Conservation (phyloP, 805 yeast genomes). For the Diddensiella caesifluorescens region DNA sequence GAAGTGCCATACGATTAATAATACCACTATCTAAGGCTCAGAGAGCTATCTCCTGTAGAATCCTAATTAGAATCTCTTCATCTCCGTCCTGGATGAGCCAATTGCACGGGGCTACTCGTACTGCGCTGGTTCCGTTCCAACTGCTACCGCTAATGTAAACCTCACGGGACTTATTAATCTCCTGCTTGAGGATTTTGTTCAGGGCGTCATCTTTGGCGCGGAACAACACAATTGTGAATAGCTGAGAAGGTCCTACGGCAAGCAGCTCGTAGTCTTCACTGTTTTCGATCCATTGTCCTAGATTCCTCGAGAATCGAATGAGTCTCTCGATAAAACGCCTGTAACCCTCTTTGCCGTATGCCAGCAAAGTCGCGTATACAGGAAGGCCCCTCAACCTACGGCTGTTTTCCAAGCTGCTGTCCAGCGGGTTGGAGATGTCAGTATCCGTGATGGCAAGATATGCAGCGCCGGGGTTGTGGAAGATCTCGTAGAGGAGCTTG, state of each 20-base stretch:
- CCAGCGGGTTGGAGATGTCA: constrained; percentile 13
- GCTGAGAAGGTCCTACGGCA: constrained; percentile 7
- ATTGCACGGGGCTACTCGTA: constrained; percentile 23
- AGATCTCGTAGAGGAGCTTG: constrained; percentile 14
- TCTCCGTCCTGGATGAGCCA: constrained; percentile 15
- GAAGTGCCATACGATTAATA: too few species aligned
- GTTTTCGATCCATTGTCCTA: constrained; percentile 15
- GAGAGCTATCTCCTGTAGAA: too few species aligned
- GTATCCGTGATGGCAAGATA: constrained; percentile 12
- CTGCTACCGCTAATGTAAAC: constrained; percentile 20
- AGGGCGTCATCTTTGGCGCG: constrained; percentile 14
- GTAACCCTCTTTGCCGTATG: constrained; percentile 22
- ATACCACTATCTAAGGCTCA: too few species aligned
- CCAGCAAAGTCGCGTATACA: constrained; percentile 19
- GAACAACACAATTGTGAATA: constrained; percentile 21
- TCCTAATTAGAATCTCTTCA: background rate
- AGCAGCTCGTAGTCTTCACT: constrained; percentile 18
- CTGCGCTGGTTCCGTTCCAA: constrained; percentile 22
- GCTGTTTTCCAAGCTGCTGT: constrained; percentile 23
- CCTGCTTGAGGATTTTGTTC: constrained; percentile 7
- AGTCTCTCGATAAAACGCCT: constrained; percentile 15
- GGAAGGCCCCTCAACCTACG: constrained; percentile 24
- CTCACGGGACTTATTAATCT: constrained; percentile 17
- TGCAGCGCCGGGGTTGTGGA: constrained; percentile 23
- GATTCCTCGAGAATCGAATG: constrained; percentile 11